Base-by-base conservation (phyloP, 106 monocot species). In the Amphibolis antarctica region DNA sequence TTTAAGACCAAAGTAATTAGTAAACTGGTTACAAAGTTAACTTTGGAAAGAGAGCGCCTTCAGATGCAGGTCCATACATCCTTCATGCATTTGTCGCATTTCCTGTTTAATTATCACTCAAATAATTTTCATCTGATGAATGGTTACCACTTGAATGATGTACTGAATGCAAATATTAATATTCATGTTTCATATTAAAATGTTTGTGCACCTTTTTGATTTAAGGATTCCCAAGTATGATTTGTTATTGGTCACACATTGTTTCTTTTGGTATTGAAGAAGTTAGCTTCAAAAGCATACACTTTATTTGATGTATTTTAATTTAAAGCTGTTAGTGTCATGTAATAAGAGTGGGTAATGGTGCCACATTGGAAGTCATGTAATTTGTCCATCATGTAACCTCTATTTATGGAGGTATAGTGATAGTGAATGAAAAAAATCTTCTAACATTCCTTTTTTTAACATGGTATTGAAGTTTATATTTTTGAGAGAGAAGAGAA, bases 31-130 rank as follows among this genome's bases (percentile, higher is more conserved):
- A 67, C 61, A 44, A 92, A 85, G 71, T 61, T 92, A 15, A 72
- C 88, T 18, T 60, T 69, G 55, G 84, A 88, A 78, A 88, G 92
- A 74, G 84, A 87, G 53, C 80, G 51, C n/a, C 84, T 92, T 70
- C 85, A 80, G 27, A 57, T 65, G 27, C 81, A 88, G 87, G 92
- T 92, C 18, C 31, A 21, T 29, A 60, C 20, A 60, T n/a, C 29
- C n/a, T n/a, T n/a, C 20, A 25, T 42, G 25, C 25, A 10, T 26
- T 42, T 60, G 19, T 12, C 18, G 42, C 19, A 20, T 36, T 17
- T 60, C 42, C 9, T 29, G 12, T 21, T 19, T 60, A n/a, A n/a
- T n/a, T n/a, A 12, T 10, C 10, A 60, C 14, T 3, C 28, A 18
- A 27, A 60, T 60, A 0, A 0, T 13, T 43, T 42, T 42, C 2